Evolutionary conservation across 2,329 filamentous ascomycete species (phyloP).

Genomic region (Sarocladium kiliense): DNA sequence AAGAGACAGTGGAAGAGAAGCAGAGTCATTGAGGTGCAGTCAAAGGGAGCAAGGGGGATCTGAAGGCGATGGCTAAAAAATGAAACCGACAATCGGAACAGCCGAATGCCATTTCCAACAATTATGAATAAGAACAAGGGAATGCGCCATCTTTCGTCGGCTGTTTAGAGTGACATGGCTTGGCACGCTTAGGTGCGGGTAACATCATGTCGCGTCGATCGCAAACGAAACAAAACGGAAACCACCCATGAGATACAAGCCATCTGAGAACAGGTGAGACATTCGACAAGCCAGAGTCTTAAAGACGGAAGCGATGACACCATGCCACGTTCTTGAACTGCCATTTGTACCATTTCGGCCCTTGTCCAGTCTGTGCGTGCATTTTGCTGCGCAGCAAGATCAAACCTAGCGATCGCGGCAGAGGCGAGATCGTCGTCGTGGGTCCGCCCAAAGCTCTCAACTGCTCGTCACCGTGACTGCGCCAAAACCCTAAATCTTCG

Average conservation of each 20-base stretch:
- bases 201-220: not conserved
- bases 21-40: not conserved
- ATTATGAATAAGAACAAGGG: too few relatives aligned
- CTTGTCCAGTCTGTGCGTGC: not conserved
- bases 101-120: not conserved
- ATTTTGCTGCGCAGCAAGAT: not conserved
- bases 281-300: not conserved
- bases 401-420: not conserved
- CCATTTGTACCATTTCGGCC: too few relatives aligned
- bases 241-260: not conserved
- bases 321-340: not conserved
- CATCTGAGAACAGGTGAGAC: not conserved
- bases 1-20: not conserved
- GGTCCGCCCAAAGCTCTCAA: not conserved
- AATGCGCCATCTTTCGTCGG: not conserved
- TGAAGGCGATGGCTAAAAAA: not conserved
- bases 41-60: too few relatives aligned
- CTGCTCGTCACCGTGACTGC: conserved; percentile 1
- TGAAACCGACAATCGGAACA: not conserved
- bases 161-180: conserved; percentile 2
- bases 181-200: not conserved
- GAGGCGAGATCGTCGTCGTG: conserved; percentile 1
- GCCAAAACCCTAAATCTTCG: conserved; percentile 4
- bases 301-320: not conserved
- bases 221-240: conserved; percentile 1